Conservation (phyloP, 306 rosid species). For the Trifolium dubium region DNA sequence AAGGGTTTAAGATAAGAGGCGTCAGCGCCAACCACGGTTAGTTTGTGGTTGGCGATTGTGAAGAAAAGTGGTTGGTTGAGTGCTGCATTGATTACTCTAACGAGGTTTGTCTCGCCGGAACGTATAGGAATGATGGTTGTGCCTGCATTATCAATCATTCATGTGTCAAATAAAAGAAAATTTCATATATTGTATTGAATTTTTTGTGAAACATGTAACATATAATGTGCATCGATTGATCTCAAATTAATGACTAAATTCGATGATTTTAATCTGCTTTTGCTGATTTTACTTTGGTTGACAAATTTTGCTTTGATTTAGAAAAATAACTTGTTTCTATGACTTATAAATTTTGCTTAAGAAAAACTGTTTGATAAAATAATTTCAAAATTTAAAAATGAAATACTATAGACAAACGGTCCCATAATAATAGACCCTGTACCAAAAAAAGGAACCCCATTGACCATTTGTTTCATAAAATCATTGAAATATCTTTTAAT, state of each 20-base stretch:
- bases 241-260: neutral
- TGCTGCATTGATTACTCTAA: slow-evolving; percentile 78
- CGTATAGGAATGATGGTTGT: slow-evolving; percentile 60
- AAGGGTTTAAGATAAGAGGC: slow-evolving; percentile 88
- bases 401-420: neutral
- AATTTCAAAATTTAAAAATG: neutral
- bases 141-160: slow-evolving; percentile 51
- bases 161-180: neutral
- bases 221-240: too few species aligned
- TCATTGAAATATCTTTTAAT: slow-evolving; percentile 20
- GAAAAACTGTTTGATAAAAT: neutral
- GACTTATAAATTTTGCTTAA: neutral
- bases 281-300: neutral
- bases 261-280: neutral
- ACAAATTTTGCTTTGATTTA: neutral
- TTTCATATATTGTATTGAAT: neutral
- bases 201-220: neutral
- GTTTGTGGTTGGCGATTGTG: slow-evolving; percentile 77
- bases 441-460: neutral
- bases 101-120: slow-evolving; percentile 75
- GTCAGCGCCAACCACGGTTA: slow-evolving; percentile 85
- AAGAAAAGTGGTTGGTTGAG: slow-evolving; percentile 81
- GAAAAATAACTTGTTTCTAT: too few species aligned
- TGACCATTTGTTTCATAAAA: slow-evolving; percentile 4
- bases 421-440: slow-evolving; percentile 6